phyloP scores from a whole-genome alignment of 2,329 filamentous ascomycete genomes.

The Alternaria burnsii region DNA sequence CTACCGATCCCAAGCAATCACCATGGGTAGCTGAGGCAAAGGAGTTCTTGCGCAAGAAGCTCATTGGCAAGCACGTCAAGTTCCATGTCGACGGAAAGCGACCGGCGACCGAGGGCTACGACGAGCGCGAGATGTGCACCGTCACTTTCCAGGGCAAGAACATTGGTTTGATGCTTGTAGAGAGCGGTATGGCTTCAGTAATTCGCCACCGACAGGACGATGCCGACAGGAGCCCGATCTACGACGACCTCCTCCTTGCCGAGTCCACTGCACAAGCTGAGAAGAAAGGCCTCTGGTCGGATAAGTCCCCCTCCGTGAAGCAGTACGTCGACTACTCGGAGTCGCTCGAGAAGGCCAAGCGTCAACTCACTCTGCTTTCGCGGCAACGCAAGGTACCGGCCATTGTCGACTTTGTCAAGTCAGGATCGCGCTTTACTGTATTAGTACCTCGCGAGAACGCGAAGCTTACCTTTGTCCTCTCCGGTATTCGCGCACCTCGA shows the following conservation, averaged over 20 bases:
- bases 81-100: slow-evolving; percentile 90
- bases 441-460: slow-evolving; percentile 90
- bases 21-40: slow-evolving; percentile 94
- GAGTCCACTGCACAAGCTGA: slow-evolving; percentile 84
- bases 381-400: slow-evolving; percentile 92
- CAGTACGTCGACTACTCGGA: slow-evolving; percentile 91
- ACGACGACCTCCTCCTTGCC: slow-evolving; percentile 84
- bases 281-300: slow-evolving; percentile 93
- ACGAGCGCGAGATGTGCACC: slow-evolving; percentile 93
- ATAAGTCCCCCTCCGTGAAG: slow-evolving; percentile 84
- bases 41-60: slow-evolving; percentile 89
- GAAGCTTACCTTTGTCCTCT: slow-evolving; percentile 94
- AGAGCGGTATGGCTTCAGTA: slow-evolving; percentile 91
- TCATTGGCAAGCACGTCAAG: slow-evolving; percentile 96
- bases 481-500: slow-evolving; percentile 87
- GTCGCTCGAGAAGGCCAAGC: slow-evolving; percentile 91
- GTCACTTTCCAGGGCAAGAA: slow-evolving; percentile 86
- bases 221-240: slow-evolving; percentile 90
- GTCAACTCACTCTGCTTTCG: slow-evolving; percentile 85
- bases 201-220: slow-evolving; percentile 96
- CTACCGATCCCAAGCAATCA: slow-evolving; percentile 83
- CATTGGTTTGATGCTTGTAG: slow-evolving; percentile 82
- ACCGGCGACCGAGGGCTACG: slow-evolving; percentile 87
- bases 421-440: slow-evolving; percentile 92
- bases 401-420: slow-evolving; percentile 96